phyloP scores from a whole-genome alignment of 1,139 yeast species.

The Zygoascus hellenicus region DNA sequence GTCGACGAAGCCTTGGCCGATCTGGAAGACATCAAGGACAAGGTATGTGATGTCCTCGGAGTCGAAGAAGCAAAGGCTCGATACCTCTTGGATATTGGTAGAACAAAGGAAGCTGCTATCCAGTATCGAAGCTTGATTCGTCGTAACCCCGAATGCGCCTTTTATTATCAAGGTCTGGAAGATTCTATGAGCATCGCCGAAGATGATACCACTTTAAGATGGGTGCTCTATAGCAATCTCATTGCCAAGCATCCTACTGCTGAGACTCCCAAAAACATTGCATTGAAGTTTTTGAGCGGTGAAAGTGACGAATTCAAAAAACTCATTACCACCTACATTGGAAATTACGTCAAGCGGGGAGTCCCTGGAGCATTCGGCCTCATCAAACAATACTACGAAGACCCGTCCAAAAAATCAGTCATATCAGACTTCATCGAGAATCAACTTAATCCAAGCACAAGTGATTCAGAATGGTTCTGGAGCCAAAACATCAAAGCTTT shows the following conservation, averaged over 20 bases:
- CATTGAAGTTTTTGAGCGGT: slow-evolving; percentile 66
- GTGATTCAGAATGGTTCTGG: slow-evolving; percentile 66
- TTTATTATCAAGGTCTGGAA: slow-evolving; percentile 64
- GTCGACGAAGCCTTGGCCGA: slow-evolving; percentile 57
- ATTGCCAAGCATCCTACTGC: slow-evolving; percentile 71
- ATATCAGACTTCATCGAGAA: slow-evolving; percentile 48
- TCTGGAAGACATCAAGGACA: slow-evolving; percentile 46
- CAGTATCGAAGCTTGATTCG: slow-evolving; percentile 66
- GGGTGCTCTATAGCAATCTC: slow-evolving; percentile 54
- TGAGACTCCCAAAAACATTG: slow-evolving; percentile 73
- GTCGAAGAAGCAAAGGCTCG: slow-evolving; percentile 64
- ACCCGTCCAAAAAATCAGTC: slow-evolving; percentile 41
- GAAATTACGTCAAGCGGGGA: slow-evolving; percentile 62
- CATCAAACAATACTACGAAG: slow-evolving; percentile 70
- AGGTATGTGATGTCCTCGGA: slow-evolving; percentile 58
- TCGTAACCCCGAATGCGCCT: slow-evolving; percentile 77
- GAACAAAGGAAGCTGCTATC: slow-evolving; percentile 55
- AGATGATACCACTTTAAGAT: slow-evolving; percentile 25
- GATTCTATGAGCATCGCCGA: slow-evolving; percentile 43
- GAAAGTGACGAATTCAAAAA: slow-evolving; percentile 39
- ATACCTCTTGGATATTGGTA: slow-evolving; percentile 44
- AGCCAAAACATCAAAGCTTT: slow-evolving; percentile 75
- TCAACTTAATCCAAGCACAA: slow-evolving; percentile 17
- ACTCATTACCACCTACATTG: slow-evolving; percentile 48
- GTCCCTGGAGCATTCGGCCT: slow-evolving; percentile 89